Base-by-base conservation (phyloP, 768 basidiomycete genomes). In the Myochromella boudieri region DNA sequence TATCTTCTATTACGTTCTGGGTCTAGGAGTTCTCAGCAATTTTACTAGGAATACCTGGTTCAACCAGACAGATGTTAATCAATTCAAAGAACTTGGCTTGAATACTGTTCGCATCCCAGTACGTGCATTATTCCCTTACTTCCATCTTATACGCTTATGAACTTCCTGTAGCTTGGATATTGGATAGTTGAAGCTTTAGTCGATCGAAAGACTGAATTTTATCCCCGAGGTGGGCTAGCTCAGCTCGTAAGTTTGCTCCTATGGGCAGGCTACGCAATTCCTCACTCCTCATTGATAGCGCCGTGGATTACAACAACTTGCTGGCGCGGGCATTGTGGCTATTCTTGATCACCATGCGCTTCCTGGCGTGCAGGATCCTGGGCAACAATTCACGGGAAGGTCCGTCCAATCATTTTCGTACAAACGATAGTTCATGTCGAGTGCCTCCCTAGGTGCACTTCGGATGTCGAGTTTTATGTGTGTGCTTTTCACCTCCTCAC, bases 91-190 rank as follows among this genome's bases (percentile, higher is more conserved):
- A 3, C 68, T 70, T 1, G 84, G 84, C 3, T 81, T 91, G 52
- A 91, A 91, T 56, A 85, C 85, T 14, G 84, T 87, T 50, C 81
- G 89, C 25, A 70, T 91, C 54, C 89, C 89, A 0, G 87, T 87
- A 54, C 48, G 82, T 57, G 2, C 10, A 28, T 27, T 42, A 38
- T 21, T 15, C 4, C 34, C 4, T 44, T 5, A 6, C 46, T 14
- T 20, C 2, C 31, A 12, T n/a, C 6, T 17, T 14, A 24, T 2
- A 29, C 10, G 21, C 6, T 21, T 17, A 22, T n/a, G 31, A 6
- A 1, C 6, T 14, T 12, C 14, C 21, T 28, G 3, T 31, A 89
- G 87, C 77, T 91, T 31, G 88, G 89, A 0, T 91, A 85, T 60
- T 91, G 89, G 89, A 82, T 91, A 37, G 68, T 91, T 6, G 89